Evolutionary conservation across 169 alveolate genomes (phyloP).

Genomic region (Plasmodium coatneyi): DNA sequence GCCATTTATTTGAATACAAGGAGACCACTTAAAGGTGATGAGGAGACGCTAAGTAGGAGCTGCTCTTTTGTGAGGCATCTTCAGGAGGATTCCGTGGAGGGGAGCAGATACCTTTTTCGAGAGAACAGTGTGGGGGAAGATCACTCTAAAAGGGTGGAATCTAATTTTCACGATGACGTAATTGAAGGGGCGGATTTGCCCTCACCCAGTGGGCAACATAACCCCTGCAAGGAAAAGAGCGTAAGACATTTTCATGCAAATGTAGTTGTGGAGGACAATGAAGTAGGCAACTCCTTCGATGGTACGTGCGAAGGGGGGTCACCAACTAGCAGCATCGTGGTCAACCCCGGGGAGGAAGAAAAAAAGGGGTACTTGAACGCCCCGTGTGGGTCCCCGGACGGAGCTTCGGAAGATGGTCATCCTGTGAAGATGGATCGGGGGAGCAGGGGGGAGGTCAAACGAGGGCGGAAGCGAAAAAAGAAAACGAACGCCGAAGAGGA

Average conservation of each 20-base stretch:
- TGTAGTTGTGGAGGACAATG: background rate
- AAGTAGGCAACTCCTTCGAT: background rate
- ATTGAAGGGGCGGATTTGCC: background rate
- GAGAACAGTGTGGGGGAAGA: background rate
- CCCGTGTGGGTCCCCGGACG: background rate
- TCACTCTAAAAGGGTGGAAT: background rate
- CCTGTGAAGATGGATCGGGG: background rate
- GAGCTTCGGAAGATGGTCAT: background rate
- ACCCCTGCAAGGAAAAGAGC: background rate
- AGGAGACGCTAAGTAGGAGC: background rate
- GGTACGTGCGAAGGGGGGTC: background rate
- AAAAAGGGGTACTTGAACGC: background rate
- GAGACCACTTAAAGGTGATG: background rate
- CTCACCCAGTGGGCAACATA: background rate
- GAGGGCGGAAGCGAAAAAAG: background rate
- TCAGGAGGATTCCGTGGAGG: background rate
- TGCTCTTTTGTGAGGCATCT: background rate
- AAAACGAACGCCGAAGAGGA: background rate
- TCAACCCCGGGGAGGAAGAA: background rate
- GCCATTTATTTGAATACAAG: constrained; percentile 6
- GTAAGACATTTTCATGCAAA: background rate
- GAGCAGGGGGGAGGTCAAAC: background rate
- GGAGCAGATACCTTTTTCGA: background rate
- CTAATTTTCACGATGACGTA: background rate
- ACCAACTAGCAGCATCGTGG: background rate